A percentile compares a stretch with the other conserved stretches of the same genome.
Evolutionary conservation across 2,329 filamentous ascomycete species (phyloP).

Genomic region (Xylariales sp.): DNA sequence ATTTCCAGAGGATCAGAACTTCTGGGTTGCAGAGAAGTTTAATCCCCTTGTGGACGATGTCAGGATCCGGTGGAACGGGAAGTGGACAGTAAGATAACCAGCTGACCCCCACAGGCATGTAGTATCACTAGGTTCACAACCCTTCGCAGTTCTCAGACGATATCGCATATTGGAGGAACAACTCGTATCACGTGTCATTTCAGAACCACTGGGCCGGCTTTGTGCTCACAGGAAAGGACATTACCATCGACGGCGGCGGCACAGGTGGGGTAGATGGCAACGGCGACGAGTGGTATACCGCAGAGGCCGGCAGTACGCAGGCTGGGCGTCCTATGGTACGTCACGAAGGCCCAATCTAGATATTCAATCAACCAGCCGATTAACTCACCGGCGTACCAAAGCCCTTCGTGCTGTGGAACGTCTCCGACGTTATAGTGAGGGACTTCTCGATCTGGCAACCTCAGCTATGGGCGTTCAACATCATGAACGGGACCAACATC

Average conservation of each 20-base stretch:
- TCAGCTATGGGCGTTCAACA: slow-evolving; percentile 65
- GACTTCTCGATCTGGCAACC: slow-evolving; percentile 64
- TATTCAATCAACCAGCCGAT: background rate
- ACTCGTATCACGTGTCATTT: slow-evolving; percentile 64
- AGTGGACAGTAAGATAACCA: slow-evolving; percentile 53
- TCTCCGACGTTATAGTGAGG: slow-evolving; percentile 63
- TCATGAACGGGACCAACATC: slow-evolving; percentile 68
- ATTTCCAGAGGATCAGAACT: slow-evolving; percentile 62
- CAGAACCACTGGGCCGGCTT: slow-evolving; percentile 68
- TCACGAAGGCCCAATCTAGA: background rate
- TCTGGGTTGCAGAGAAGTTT: slow-evolving; percentile 62
- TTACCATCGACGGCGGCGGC: slow-evolving; percentile 62
- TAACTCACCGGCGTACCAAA: background rate
- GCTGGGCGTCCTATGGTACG: slow-evolving; percentile 63
- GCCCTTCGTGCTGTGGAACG: slow-evolving; percentile 68
- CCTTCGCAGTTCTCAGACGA: slow-evolving; percentile 56
- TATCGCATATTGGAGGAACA: slow-evolving; percentile 65
- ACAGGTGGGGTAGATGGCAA: slow-evolving; percentile 67
- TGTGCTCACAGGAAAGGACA: slow-evolving; percentile 60
- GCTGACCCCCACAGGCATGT: background rate
- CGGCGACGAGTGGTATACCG: slow-evolving; percentile 65
- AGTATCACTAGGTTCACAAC: background rate
- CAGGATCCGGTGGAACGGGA: slow-evolving; percentile 63
- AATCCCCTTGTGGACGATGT: slow-evolving; percentile 63
- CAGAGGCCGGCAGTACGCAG: slow-evolving; percentile 58